Percentiles rank a stretch among this genome's conserved stretches.
phyloP scores from a whole-genome alignment of 257 asterid genomes.

The Przewalskia tangutica region DNA sequence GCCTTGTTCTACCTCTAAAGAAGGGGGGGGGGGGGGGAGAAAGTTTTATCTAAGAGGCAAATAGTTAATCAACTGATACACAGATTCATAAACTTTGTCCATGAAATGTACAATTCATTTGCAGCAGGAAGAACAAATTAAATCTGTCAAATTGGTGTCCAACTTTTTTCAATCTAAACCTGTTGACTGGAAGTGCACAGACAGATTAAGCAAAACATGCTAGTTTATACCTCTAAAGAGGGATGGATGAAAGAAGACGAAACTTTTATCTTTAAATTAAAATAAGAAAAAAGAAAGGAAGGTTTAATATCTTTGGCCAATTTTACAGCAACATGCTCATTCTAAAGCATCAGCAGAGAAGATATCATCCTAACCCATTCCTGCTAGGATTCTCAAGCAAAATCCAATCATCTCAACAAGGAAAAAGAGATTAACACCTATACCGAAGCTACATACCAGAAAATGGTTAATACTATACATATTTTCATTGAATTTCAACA shows the following conservation, averaged over 20 bases:
- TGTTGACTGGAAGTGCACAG: neutral
- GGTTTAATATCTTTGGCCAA: neutral
- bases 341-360: neutral
- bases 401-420: neutral
- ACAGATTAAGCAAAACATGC: neutral
- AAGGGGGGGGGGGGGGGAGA: neutral
- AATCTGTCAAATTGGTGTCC: neutral
- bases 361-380: neutral
- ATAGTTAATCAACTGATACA: no score
- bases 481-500: constrained; percentile 34
- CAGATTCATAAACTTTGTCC: neutral
- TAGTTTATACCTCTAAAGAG: neutral
- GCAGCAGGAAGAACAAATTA: neutral
- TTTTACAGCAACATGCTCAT: neutral
- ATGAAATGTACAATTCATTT: neutral
- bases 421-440: neutral
- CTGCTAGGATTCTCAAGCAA: neutral
- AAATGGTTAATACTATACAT: neutral
- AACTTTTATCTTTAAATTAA: neutral
- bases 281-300: neutral
- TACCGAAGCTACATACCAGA: neutral
- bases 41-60: no score
- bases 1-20: neutral
- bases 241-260: neutral
- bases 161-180: neutral